These are phyloP conservation scores for Poa annua DNA, from an alignment of 176 grass and related monocot genomes.

Conservation along the genomic window DNA sequence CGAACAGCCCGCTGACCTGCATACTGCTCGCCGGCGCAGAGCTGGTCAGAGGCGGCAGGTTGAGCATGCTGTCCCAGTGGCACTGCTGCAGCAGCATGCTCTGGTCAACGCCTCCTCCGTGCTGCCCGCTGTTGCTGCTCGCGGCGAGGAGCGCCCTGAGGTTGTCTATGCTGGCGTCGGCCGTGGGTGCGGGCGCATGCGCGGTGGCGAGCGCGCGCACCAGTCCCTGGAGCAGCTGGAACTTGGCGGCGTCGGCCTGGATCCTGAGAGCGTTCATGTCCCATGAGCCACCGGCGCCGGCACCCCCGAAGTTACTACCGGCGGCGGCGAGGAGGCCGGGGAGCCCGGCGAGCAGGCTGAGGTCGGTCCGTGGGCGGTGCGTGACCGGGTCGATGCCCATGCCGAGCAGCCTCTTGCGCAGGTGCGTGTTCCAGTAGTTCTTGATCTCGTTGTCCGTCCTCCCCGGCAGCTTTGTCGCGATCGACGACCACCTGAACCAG, in stretches of 20 bases:
- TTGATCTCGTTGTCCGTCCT: constrained; percentile 97
- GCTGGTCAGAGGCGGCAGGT: constrained; percentile 43
- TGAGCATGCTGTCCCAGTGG: constrained; percentile 56
- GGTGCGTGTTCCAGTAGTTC: constrained; percentile 98
- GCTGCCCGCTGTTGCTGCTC: background rate
- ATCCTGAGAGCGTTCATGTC: constrained; percentile 65
- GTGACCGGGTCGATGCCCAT: constrained; percentile 94
- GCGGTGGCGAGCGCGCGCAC: constrained; percentile 54
- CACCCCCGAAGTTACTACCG: background rate
- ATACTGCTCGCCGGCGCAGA: constrained; percentile 23
- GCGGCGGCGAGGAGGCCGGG: constrained; percentile 50
- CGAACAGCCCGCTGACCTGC: constrained; percentile 24
- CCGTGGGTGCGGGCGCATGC: constrained; percentile 12
- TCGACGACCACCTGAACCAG: constrained; percentile 72
- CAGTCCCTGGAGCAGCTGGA: constrained; percentile 70
- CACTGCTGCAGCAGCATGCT: constrained; percentile 39
- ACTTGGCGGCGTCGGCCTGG: constrained; percentile 79
- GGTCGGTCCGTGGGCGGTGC: constrained; percentile 70
- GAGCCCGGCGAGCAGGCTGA: constrained; percentile 58
- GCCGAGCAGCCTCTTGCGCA: constrained; percentile 76
- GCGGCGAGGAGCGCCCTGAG: constrained; percentile 61
- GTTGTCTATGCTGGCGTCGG: constrained; percentile 36
- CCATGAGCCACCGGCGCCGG: constrained; percentile 16
- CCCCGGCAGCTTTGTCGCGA: constrained; percentile 70
- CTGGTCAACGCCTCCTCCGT: background rate